phyloP scores from a whole-genome alignment of 2,329 filamentous ascomycete species.

The Pseudogymnoascus sp. region DNA sequence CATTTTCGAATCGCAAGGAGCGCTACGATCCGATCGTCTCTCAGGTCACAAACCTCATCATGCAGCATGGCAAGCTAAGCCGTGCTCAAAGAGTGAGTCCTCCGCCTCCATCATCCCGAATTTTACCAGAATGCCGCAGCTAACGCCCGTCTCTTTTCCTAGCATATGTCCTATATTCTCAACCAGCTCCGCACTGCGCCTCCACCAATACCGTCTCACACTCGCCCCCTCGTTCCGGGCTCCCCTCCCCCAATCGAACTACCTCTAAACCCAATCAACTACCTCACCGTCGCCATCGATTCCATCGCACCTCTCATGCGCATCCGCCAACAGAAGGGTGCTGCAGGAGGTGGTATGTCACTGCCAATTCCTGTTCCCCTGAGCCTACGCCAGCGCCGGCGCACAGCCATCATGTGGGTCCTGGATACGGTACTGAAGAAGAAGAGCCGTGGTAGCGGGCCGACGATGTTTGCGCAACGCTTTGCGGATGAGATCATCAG shows the following conservation, averaged over 20 bases:
- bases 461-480: conserved; percentile 64
- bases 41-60: conserved; percentile 84
- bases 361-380: conserved; percentile 79
- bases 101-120: neutral
- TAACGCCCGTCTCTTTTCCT: conserved; percentile 1
- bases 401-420: conserved; percentile 82
- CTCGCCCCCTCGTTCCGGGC: conserved; percentile 65
- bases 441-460: conserved; percentile 63
- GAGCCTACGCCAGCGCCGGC: conserved; percentile 63
- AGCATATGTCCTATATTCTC: conserved; percentile 83
- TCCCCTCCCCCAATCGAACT: conserved; percentile 70
- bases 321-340: conserved; percentile 66
- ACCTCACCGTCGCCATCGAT: conserved; percentile 85
- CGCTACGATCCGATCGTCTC: conserved; percentile 79
- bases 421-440: conserved; percentile 75
- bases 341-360: conserved; percentile 77
- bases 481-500: conserved; percentile 81
- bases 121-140: conserved; percentile 3
- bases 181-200: conserved; percentile 77
- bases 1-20: conserved; percentile 58
- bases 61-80: conserved; percentile 85
- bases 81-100: conserved; percentile 71
- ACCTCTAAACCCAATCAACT: conserved; percentile 80
- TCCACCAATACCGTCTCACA: conserved; percentile 66
- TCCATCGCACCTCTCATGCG: conserved; percentile 83